A percentile compares a stretch with the other conserved stretches of the same genome.
These are phyloP conservation scores for Rutstroemia sydowiana DNA, from an alignment of 2,329 filamentous ascomycete species.

Conservation along the genomic window DNA sequence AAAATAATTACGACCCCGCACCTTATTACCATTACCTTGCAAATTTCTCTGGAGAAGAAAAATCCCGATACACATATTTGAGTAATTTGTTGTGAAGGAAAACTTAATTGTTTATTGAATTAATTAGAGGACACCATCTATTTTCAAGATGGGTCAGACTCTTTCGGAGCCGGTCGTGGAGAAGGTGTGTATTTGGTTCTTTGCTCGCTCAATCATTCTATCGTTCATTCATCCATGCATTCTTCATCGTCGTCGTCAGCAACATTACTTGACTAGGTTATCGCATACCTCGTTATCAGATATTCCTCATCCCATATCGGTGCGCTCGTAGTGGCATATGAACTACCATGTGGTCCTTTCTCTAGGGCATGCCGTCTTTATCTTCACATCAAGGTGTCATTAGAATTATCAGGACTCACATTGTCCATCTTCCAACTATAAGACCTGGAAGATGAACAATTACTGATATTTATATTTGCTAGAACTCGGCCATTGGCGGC, in stretches of 20 bases:
- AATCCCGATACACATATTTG: not conserved
- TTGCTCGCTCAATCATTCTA: too few species aligned
- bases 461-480: conserved; percentile 18
- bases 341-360: not conserved
- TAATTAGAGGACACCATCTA: conserved; percentile 21
- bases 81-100: not conserved
- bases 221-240: conserved; percentile 5
- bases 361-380: not conserved
- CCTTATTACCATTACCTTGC: not conserved
- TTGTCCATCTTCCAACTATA: too few species aligned
- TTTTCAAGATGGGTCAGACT: conserved; percentile 81
- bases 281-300: not conserved
- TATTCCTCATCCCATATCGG: not conserved
- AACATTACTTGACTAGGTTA: not conserved
- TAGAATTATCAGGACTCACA: too few species aligned
- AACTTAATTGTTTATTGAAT: conserved; percentile 10
- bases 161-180: conserved; percentile 98
- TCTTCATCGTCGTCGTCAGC: conserved; percentile 5
- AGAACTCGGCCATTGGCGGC: conserved; percentile 84
- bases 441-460: not conserved
- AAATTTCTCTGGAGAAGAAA: conserved; percentile 6
- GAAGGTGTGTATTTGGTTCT: conserved; percentile 62
- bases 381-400: not conserved
- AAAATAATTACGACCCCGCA: conserved; percentile 5
- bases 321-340: not conserved